Conservation (phyloP, 2,329 filamentous ascomycete species). For the Escovopsis weberi region DNA sequence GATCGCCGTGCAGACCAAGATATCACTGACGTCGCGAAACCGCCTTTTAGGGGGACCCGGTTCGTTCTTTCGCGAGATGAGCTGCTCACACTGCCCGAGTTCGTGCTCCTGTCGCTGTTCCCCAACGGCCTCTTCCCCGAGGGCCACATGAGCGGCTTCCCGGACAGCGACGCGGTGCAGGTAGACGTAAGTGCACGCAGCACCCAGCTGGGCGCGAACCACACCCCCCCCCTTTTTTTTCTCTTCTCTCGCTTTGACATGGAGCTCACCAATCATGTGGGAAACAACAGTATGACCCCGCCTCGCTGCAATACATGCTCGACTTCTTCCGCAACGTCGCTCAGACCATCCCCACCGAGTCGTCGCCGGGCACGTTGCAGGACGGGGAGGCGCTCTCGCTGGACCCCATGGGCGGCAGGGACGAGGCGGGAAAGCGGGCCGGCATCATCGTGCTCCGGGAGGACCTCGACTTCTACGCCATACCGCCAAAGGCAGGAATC, state of each 20-base stretch:
- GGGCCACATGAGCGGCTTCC: conserved; percentile 84
- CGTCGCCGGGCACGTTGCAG: conserved; percentile 50
- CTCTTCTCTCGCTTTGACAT: too few relatives aligned
- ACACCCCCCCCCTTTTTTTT: not conserved
- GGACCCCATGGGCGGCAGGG: conserved; percentile 54
- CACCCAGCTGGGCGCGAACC: too few relatives aligned
- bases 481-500: conserved; percentile 75
- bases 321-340: conserved; percentile 96
- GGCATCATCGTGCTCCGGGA: conserved; percentile 95
- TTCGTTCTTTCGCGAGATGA: conserved; percentile 94
- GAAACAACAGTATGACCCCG: conserved; percentile 70
- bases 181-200: conserved; percentile 70
- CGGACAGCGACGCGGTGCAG: conserved; percentile 87
- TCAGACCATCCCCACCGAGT: conserved; percentile 76
- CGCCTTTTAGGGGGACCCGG: conserved; percentile 78
- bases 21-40: too few relatives aligned
- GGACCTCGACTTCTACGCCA: conserved; percentile 94
- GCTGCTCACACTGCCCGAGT: conserved; percentile 87
- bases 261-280: too few relatives aligned
- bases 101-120: conserved; percentile 92
- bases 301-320: conserved; percentile 95
- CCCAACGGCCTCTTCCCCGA: conserved; percentile 97
- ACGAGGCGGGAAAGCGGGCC: conserved; percentile 76
- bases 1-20: too few relatives aligned
- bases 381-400: conserved; percentile 50